Conservation (phyloP, 805 yeast genomes). For the Lachancea nothofagi region DNA sequence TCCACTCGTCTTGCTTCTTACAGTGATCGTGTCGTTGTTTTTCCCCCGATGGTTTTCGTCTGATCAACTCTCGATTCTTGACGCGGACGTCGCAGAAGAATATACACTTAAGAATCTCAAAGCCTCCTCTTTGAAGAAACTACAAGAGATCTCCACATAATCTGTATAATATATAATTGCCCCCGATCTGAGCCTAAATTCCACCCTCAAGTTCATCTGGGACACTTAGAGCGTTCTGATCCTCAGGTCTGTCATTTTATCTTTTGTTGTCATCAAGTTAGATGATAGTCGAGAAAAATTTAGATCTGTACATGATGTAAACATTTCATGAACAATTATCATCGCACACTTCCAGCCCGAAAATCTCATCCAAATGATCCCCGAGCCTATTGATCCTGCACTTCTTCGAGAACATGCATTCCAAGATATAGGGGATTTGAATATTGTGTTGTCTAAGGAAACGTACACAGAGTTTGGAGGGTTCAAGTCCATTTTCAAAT, state of each 20-base stretch:
- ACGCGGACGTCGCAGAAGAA: conserved; percentile 59
- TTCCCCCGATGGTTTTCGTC: conserved; percentile 60
- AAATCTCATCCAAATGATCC: conserved; percentile 26
- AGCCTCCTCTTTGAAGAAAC: not conserved
- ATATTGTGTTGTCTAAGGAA: conserved; percentile 23
- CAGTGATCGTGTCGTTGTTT: conserved; percentile 56
- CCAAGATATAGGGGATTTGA: conserved; percentile 30
- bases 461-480: conserved; percentile 31
- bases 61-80: conserved; percentile 58
- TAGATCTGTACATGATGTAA: too few species aligned
- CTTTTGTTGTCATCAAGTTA: too few species aligned
- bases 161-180: too few species aligned
- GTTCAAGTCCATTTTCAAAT: conserved; percentile 24
- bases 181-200: too few species aligned
- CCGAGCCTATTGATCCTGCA: conserved; percentile 34
- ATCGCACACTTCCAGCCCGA: too few species aligned
- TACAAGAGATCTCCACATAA: not conserved
- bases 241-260: too few species aligned
- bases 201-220: too few species aligned
- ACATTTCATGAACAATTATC: too few species aligned
- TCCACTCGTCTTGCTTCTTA: conserved; percentile 70
- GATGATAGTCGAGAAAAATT: too few species aligned
- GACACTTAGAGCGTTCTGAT: too few species aligned
- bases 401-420: conserved; percentile 35
- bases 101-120: conserved; percentile 44